Base-by-base conservation (phyloP, 192 early-diverging fungal genomes). In the Backusella westeae region DNA sequence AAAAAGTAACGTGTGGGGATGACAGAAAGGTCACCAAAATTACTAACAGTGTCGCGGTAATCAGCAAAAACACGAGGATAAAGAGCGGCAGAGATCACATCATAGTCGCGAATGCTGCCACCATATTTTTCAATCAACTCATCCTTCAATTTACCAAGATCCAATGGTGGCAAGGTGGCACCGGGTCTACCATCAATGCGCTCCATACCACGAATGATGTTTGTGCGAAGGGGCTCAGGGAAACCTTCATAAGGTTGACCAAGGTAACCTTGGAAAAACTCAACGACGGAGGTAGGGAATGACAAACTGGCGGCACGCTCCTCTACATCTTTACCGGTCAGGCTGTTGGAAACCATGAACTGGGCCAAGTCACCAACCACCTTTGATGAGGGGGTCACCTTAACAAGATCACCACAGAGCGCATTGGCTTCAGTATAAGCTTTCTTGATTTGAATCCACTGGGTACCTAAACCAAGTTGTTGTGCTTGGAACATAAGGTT, bases 311-410 rank as follows among this genome's bases (percentile, higher is more conserved):
- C 81, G 3, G 94, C 94, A 35, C 88, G 87, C 79, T 92, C 91
- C 68, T 87, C 77, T 3, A 98, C 93, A 65, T 96, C 93, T 69
- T 92, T 80, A 49, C 87, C 91, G 0, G 78, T 85, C 52, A 97
- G 83, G 34, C 93, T 89, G 85, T 96, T 95, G 38, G 95, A 92
- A 29, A 98, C 97, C 94, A 98, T 94, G 73, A 98, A 97, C 85
- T 98, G 97, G 26, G 97, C 97, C 73, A 98, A 89, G 85, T 98
- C 97, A 46, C 97, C 97, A 19, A 98, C 96, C 19, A 98, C 97
- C 87, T 98, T 98, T 83, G 93, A 95, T 73, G 94, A 96, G 17
- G 97, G 97, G 1, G 97, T 98, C 26, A 98, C 97, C 90, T 98
- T 98, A 75, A 96, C 92, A 80, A 98, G 94, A 75, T 97, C 95